Evolutionary conservation across 164 flowering plant genomes (phyloP), one percentile per base, ranked within the genome.

Genomic region (Cinnamomum micranthum): DNA sequence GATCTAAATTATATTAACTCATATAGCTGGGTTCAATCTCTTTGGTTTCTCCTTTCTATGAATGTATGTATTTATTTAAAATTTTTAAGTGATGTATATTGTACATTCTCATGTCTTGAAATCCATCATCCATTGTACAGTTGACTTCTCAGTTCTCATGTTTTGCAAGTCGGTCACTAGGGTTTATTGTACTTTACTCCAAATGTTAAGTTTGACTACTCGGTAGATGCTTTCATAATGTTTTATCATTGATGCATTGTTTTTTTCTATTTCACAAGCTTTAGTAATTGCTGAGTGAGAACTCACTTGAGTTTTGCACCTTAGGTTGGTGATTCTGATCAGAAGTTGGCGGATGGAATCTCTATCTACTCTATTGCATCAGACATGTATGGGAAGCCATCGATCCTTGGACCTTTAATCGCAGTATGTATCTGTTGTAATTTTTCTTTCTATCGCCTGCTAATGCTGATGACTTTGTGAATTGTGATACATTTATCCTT

Each of bases 331-430:
- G 97, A 95, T 72, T 85, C 90, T 77, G 90, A 88, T 79, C 92
- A 91, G 83, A 95, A 95, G 74, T 81, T 95, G 75, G 94, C 99
- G 0, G 99, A 93, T 14, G 99, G 98, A 68, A 93, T 95, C 76
- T 71, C 95, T 27, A 78, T 95, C 22, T 91, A 81, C 80, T 87
- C 96, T 15, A 83, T 92, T 83, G 80, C 74, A 64, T 75, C 95
- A 31, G 92, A 92, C 24, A 72, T 63, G 72, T 83, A 81, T 74
- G 85, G 81, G 71, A 93, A 89, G 80, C 87, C 91, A 72, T 86
- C 90, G 50, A 81, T 91, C 35, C 78, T 95, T 83, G 94, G 91
- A 75, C 87, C 89, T 33, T 84, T 95, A 59, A 82, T 95, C 77
- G 87, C 89, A 70, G 98, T 94, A 88, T 71, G 78, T 64, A 41